These are phyloP conservation scores for Entomortierella lignicola DNA, from an alignment of 192 early-diverging fungal genomes.

Conservation along the genomic window DNA sequence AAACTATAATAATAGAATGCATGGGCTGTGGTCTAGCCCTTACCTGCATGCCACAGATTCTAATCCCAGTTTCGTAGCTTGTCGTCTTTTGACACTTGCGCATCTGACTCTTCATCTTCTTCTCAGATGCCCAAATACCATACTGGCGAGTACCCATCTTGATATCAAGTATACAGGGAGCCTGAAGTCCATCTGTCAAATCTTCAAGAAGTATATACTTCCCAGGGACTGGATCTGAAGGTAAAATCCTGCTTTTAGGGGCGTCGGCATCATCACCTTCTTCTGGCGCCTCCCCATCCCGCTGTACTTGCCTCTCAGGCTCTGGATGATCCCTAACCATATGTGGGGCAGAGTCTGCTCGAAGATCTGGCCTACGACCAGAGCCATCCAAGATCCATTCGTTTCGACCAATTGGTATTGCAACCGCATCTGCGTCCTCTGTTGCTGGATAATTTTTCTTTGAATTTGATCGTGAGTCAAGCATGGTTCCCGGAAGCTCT, in stretches of 20 bases:
- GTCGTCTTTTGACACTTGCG: constrained; percentile 94
- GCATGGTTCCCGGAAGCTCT: constrained; percentile 32
- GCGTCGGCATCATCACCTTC: constrained; percentile 18
- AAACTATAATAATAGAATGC: constrained; percentile 1
- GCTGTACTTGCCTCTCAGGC: constrained; percentile 51
- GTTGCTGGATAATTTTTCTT: constrained; percentile 4
- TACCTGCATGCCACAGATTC: constrained; percentile 98
- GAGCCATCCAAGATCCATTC: constrained; percentile 48
- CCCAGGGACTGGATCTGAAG: constrained; percentile 53
- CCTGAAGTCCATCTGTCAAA: constrained; percentile 87
- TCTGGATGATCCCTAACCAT: constrained; percentile 19
- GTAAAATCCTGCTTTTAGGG: constrained; percentile 43
- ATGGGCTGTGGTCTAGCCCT: constrained; percentile 1
- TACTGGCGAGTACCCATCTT: constrained; percentile 99
- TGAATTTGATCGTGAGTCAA: not conserved
- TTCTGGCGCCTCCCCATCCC: constrained; percentile 34
- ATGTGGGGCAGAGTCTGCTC: constrained; percentile 9
- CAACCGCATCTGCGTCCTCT: not conserved
- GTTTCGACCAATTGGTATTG: constrained; percentile 29
- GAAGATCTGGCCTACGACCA: constrained; percentile 11
- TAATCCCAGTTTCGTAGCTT: constrained; percentile 89
- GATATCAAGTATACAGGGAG: constrained; percentile 95
- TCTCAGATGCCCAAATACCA: constrained; percentile 85
- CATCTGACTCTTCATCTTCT: constrained; percentile 90
- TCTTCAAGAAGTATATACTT: constrained; percentile 96